Base-by-base conservation (phyloP, 768 basidiomycete species). In the Chalciporus sphaerocephalus region DNA sequence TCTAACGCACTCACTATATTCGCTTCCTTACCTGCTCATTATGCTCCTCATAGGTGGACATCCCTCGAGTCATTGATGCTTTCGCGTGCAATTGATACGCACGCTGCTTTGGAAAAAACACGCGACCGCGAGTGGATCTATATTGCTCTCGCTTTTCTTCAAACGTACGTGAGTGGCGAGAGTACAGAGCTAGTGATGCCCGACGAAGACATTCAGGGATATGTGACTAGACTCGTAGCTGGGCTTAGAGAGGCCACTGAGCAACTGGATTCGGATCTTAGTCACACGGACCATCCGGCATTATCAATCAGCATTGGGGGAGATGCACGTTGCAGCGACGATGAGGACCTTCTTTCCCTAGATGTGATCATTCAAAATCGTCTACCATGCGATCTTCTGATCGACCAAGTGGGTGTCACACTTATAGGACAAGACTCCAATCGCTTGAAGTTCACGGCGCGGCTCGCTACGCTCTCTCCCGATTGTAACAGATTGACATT, bases 121-220 rank as follows among this genome's bases (percentile, higher is more conserved):
- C 79, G 72, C 46, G 85, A 90, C 52, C 70, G 72, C 17, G 89
- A 93, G 58, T 94, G 91, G 91, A 76, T 89, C 17, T 80, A 87
- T 50, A 75, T 85, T 13, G 72, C 87, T 6, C 70, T 93, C 23
- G 79, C 87, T 5, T 93, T 87, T 62, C 71, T 96, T 34, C 82
- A 80, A 57, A 76, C 80, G 11, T 84, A 78, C 48, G 75, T 81
- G 15, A 80, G 80, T 23, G 77, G 78, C 52, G 56, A 66, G 30
- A 77, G 73, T 4, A 65, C 66, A 35, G 79, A 82, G 40, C 51
- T 84, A 46, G 64, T 87, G 35, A 67, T 79, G 51, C 69, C 75
- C 41, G 71, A 79, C 45, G 71, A 71, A 8, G 78, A 79, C 54
- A 71, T 73, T 44, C 46, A 69, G 10, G 67, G 67, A 24, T 82